Conservation (phyloP, 108 stramenopile species). For the Nannochloropsis gaditana region DNA sequence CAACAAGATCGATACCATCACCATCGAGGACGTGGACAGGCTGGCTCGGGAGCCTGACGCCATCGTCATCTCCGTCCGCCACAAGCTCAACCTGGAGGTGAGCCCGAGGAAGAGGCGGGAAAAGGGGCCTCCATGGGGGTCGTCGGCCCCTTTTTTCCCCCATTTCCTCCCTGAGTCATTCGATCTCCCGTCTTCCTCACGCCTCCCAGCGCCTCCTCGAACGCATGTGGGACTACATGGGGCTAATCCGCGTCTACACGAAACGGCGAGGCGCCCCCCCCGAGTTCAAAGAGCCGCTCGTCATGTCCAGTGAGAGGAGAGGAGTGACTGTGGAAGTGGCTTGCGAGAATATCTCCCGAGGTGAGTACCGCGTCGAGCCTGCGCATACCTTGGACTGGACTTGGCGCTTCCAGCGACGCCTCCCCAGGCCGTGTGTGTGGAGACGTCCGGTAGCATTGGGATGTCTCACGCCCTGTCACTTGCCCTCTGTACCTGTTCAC, state of each 20-base stretch:
- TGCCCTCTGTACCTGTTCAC: too few species aligned
- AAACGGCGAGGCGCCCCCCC: constrained; percentile 87
- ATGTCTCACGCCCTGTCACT: too few species aligned
- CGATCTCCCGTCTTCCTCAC: background rate
- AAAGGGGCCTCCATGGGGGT: background rate
- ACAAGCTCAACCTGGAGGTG: constrained; percentile 71
- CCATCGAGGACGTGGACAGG: constrained; percentile 93
- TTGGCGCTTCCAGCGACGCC: too few species aligned
- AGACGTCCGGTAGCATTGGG: too few species aligned
- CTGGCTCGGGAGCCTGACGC: constrained; percentile 90
- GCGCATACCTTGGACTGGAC: background rate
- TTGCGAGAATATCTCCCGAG: constrained; percentile 50
- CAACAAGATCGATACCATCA: constrained; percentile 97
- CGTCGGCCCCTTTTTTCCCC: background rate
- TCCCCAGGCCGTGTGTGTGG: too few species aligned
- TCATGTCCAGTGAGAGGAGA: constrained; percentile 77
- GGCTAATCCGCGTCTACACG: constrained; percentile 91
- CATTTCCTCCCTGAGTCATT: constrained; percentile 56
- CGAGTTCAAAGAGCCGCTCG: constrained; percentile 91
- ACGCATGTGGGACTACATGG: constrained; percentile 91
- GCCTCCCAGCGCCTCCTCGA: constrained; percentile 24
- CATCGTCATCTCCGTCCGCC: constrained; percentile 77
- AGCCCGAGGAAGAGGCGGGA: constrained; percentile 59
- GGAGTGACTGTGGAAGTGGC: constrained; percentile 57
- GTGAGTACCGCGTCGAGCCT: background rate